Base-by-base conservation (phyloP, 1,284 basidiomycete species). In the Ganoderma lingzhi region DNA sequence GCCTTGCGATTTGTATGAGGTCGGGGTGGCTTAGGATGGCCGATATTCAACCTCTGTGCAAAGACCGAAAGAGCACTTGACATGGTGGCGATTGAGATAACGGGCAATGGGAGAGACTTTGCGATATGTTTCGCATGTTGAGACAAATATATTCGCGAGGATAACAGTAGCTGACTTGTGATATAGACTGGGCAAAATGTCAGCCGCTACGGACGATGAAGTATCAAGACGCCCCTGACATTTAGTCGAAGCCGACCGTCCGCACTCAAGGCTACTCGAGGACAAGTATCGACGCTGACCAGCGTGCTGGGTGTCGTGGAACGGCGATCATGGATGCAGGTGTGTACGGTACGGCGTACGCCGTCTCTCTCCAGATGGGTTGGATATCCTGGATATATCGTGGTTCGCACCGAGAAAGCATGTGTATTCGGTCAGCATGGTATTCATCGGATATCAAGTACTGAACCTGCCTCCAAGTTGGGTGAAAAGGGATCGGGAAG, bases 91-190 rank as follows among this genome's bases (percentile, higher is more conserved):
- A 60, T 17, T 56, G 28, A 32, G 28, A 35, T 59, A 19, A 28
- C 23, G 23, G 10, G 37, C 58, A 39, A 15, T 12, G 37, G 39
- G 8, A 15, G 39, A 28, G 14, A 23, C n/a, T 6, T 39, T 15
- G n/a, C 41, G 14, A 15, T 39, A 42, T 12, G 23, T 6, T 42
- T 39, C 15, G 23, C n/a, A 42, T 30, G 19, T 39, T 28, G 59
- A 15, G n/a, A 41, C 41, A 39, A 41, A 61, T 61, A 41, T 30
- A 44, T 61, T 17, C 42, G 39, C n/a, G 59, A 59, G 53, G 59
- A 42, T 61, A 14, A 61, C 59, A 28, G 23, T 42, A 23, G 59
- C 59, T 61, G 59, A 61, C 56, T 59, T 59, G 56, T 19, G 56
- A 39, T 39, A 14, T n/a, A 39, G 56, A 59, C 56, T 23, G 19